Evolutionary conservation across 2,329 filamentous ascomycete genomes (phyloP), one percentile per base, ranked within the genome.

Genomic region (Calonectria naviculata): DNA sequence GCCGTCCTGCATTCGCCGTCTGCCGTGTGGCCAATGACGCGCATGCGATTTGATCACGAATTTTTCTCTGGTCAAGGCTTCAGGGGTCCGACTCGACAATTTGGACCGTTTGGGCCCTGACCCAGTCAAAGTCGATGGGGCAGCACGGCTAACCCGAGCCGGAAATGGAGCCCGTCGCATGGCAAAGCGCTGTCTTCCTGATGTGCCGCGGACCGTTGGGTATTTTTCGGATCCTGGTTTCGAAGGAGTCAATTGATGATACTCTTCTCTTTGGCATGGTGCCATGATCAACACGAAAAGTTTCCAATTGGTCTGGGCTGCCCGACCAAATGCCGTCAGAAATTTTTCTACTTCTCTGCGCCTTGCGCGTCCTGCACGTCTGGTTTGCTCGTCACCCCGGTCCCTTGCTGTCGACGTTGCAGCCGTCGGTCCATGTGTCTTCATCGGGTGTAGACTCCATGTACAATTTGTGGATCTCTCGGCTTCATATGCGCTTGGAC

Each of bases 371-470:
- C 15, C 21, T 21, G 34, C 34, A 34, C 36, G n/a, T 58, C 21
- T 17, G 10, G 34, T 38, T 61, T 41, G 56, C 21, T 44, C 17
- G 13, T 1, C 38, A 49, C 29, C 61, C 42, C 28, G 38, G 31
- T 12, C 44, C 44, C 61, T 52, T 49, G 61, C 26, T 34, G n/a
- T 49, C 61, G 17, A 64, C 61, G 61, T 64, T 64, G 31, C 61
- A 64, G 41, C 28, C n/a, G n/a, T 64, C 44, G 61, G 61, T 15
- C n/a, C 31, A n/a, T 64, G n/a, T 52, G 31, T 46, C 61, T 49
- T 64, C 15, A 52, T 64, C 61, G 28, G 61, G 61, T 52, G 44
- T 49, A 52, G 42, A 10, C 44, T 38, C 61, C 24, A 41, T 49
- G 21, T 63, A 17, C 29, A 8, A 52, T 47, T 46, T 64, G 44